Base-by-base conservation (phyloP, 805 yeast genomes). In the Nakazawaea holstii region DNA sequence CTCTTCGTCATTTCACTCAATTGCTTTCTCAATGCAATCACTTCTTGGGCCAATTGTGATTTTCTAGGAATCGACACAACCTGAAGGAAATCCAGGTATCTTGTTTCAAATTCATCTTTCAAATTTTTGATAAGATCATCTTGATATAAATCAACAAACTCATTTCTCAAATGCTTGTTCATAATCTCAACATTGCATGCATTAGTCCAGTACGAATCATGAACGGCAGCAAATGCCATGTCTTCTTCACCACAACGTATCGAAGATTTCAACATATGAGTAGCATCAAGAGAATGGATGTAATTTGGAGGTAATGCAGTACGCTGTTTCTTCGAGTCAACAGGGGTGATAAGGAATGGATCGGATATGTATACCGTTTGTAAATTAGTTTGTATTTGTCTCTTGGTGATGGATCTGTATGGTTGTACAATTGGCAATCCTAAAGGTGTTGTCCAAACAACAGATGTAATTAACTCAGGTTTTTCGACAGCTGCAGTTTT, bases 381-480 rank as follows among this genome's bases (percentile, higher is more conserved):
- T 53, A 94, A 68, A 55, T 85, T 85, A 0, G 99, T 92, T n/a
- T 71, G 64, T 8, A 94, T 79, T 52, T 81, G 82, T 55, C 75
- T 81, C 52, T 76, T 79, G 55, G 77, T 78, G 39, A 74, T 68
- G 28, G 81, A 76, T 56, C 99, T 77, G 61, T 94, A 94, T 1
- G 99, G 99, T 64, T 94, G 99, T 15, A 94, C 99, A 61, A 95
- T 90, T 2, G 98, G 97, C 52, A 94, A 71, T 3, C 97, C 96
- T 35, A 92, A 67, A 1, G 99, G 98, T 0, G 98, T 85, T 0
- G 99, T 94, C 99, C 99, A 94, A 55, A 94, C 89, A 7, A 94
- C 97, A 4, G 95, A 80, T 1, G 96, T 80, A 76, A 88, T 78
- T 58, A 79, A 84, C 49, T 77, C 81, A 4, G 84, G 84, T 42